phyloP scores from a whole-genome alignment of 2,329 filamentous ascomycete genomes.

The Simplicillium sp. region DNA sequence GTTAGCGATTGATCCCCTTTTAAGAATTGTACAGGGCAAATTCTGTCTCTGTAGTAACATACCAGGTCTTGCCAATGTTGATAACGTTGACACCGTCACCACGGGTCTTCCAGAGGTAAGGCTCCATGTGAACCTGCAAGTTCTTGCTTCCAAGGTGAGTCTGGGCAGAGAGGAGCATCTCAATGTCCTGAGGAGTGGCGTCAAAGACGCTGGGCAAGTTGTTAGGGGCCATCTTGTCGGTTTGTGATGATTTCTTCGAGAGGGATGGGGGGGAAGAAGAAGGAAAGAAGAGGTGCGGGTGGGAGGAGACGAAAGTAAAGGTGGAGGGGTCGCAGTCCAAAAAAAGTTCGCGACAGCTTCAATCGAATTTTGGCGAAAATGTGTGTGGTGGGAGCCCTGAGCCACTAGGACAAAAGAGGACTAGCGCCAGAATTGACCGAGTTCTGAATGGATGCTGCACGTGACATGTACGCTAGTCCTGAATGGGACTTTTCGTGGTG shows the following conservation, averaged over 20 bases:
- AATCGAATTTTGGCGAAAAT: conserved; percentile 23
- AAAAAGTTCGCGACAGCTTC: conserved; percentile 33
- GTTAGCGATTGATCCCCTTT: conserved; percentile 6
- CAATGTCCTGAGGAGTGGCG: conserved; percentile 95
- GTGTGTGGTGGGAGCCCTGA: conserved; percentile 30
- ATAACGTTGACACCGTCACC: conserved; percentile 97
- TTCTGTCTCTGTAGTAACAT: conserved; percentile 27
- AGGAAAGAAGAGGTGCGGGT: conserved; percentile 11
- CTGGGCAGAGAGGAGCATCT: conserved; percentile 97
- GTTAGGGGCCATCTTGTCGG: conserved; percentile 81
- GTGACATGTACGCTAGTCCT: conserved; percentile 18
- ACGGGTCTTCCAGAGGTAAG: conserved; percentile 99
- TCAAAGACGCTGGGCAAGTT: conserved; percentile 95
- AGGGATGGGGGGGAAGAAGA: conserved; percentile 16
- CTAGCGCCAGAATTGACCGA: conserved; percentile 9
- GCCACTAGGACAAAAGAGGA: conserved; percentile 13
- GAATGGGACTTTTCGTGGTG: neutral
- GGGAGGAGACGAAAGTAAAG: conserved; percentile 16
- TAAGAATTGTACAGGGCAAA: no score
- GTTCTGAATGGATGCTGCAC: conserved; percentile 13
- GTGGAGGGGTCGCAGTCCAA: neutral
- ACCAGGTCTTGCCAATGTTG: conserved; percentile 99
- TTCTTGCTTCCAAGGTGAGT: conserved; percentile 98
- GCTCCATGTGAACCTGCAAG: conserved; percentile 98
- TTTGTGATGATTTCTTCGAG: conserved; percentile 23